Conservation (phyloP, 2,329 filamentous ascomycete genomes). For the Ramularia collo-cygni region DNA sequence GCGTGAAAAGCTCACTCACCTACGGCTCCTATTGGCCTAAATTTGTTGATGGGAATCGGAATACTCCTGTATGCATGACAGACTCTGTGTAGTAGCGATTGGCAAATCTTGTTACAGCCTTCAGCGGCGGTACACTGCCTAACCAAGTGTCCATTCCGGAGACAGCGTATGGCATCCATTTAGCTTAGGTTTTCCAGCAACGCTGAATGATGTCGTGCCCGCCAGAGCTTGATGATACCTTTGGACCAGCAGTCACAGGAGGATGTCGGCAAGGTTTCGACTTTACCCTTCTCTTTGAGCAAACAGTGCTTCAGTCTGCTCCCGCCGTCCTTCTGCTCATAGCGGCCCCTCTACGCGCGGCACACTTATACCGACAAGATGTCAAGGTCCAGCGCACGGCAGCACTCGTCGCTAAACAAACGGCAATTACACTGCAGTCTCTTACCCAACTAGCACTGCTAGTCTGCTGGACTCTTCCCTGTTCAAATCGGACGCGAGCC, state of each 20-base stretch:
- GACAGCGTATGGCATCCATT: too few relatives aligned
- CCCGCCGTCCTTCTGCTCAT: conserved; percentile 17
- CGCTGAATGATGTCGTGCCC: too few relatives aligned
- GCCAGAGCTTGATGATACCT: conserved; percentile 16
- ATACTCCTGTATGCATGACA: too few relatives aligned
- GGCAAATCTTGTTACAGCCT: too few relatives aligned
- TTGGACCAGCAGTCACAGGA: conserved; percentile 13
- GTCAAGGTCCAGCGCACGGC: conserved; percentile 13
- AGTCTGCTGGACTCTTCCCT: conserved; percentile 11
- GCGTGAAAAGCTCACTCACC: too few relatives aligned
- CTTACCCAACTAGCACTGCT: conserved; percentile 13
- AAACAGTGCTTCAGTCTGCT: conserved; percentile 17
- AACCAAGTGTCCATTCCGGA: too few relatives aligned
- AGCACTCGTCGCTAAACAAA: conserved; percentile 9
- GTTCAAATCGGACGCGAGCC: conserved; percentile 10
- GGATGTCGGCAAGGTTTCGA: conserved; percentile 22
- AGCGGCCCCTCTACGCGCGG: conserved; percentile 10
- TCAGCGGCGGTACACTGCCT: too few relatives aligned
- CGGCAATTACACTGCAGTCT: conserved; percentile 12
- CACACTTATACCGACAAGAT: conserved; percentile 13
- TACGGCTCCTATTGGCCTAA: too few relatives aligned
- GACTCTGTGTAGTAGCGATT: too few relatives aligned
- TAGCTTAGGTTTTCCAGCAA: too few relatives aligned
- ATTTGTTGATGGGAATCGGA: too few relatives aligned
- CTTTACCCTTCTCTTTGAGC: conserved; percentile 23